phyloP scores from a whole-genome alignment of 1,284 basidiomycete genomes.

The Sanguinoderma infundibulare region DNA sequence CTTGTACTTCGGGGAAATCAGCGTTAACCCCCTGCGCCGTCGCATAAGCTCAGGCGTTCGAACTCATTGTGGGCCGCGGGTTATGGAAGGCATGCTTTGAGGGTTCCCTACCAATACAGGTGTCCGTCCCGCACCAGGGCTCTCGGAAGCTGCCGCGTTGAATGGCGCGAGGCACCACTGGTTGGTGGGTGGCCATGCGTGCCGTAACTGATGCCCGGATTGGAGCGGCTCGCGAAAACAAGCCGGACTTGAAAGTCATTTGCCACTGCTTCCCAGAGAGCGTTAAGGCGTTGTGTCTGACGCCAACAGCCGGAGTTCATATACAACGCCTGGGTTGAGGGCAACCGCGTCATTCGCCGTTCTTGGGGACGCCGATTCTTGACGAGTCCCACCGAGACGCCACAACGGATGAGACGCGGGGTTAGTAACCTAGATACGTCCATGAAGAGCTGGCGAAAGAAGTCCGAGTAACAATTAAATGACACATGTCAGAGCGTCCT shows the following conservation, averaged over 20 bases:
- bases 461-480: neutral
- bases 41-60: conserved; percentile 4
- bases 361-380: neutral
- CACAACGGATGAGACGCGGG: neutral
- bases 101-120: neutral
- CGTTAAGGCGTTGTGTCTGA: too few relatives aligned
- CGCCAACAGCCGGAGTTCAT: neutral
- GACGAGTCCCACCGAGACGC: neutral
- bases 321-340: neutral
- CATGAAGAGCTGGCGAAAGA: neutral
- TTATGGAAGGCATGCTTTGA: neutral
- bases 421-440: neutral
- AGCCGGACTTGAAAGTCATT: neutral
- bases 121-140: too few relatives aligned
- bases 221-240: neutral
- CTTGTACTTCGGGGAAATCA: neutral
- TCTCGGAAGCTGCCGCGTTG: neutral
- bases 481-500: neutral
- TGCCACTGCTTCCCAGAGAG: too few relatives aligned
- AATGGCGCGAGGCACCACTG: neutral
- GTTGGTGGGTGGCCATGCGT: neutral
- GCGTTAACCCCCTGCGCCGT: neutral
- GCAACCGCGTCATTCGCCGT: neutral
- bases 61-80: conserved; percentile 2
- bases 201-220: neutral